A percentile compares a stretch with the other conserved stretches of the same genome.
Evolutionary conservation across 805 yeast species (phyloP).

Genomic region (Nakazawaea siamensis): DNA sequence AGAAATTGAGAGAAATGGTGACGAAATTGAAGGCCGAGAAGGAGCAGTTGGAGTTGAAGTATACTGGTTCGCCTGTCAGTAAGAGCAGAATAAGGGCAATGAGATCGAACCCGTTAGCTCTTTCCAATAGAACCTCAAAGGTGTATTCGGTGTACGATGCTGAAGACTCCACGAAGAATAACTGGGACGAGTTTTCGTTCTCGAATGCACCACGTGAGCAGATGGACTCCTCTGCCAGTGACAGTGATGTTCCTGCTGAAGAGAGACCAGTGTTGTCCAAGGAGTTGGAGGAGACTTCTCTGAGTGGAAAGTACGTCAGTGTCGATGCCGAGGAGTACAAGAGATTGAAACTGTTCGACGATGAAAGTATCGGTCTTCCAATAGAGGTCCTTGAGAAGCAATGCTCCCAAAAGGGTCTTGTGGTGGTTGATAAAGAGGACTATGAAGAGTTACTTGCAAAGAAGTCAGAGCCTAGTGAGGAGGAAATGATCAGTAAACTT

Average conservation of each 20-base stretch:
- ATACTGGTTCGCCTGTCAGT: constrained; percentile 2
- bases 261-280: constrained; percentile 12
- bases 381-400: constrained; percentile 13
- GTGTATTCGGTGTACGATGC: constrained; percentile 15
- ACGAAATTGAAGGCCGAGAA: constrained; percentile 36
- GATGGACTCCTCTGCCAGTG: background rate
- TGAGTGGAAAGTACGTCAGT: constrained; percentile 14
- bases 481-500: constrained; percentile 11
- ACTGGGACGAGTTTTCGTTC: constrained; percentile 16
- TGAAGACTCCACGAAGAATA: constrained; percentile 16
- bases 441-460: constrained; percentile 17
- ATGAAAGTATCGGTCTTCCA: constrained; percentile 17
- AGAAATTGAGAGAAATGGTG: constrained; percentile 46
- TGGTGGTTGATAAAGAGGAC: constrained; percentile 14
- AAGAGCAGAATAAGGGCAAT: constrained; percentile 3
- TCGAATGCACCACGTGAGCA: constrained; percentile 2
- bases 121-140: constrained; percentile 14
- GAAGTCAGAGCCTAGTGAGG: constrained; percentile 14
- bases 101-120: constrained; percentile 11
- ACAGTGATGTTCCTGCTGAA: constrained; percentile 14
- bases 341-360: constrained; percentile 11
- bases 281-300: constrained; percentile 7
- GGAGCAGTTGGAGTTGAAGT: constrained; percentile 22
- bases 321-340: constrained; percentile 16
- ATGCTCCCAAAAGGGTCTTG: constrained; percentile 13